These are phyloP conservation scores for Trichoderma sp. DNA, from an alignment of 2,329 filamentous ascomycete species.

Conservation along the genomic window DNA sequence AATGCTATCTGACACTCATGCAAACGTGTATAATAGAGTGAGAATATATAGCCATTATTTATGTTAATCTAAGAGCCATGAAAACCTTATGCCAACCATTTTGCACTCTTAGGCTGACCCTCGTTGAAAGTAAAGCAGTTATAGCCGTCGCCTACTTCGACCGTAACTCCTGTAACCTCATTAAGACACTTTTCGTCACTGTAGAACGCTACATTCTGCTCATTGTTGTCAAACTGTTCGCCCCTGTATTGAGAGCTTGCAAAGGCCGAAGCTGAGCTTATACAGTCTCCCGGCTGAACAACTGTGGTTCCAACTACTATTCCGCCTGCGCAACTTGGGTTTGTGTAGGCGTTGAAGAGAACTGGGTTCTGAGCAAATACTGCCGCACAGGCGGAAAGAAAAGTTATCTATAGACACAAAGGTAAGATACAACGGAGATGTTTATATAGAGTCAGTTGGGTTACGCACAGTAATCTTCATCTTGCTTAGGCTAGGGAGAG, in stretches of 20 bases:
- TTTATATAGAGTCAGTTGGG: too few species aligned
- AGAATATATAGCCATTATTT: not conserved
- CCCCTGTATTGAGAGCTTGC: constrained; percentile 3
- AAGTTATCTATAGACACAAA: not conserved
- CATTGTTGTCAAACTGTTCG: not conserved
- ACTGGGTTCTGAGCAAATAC: not conserved
- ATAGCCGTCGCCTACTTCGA: not conserved
- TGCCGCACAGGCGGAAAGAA: not conserved
- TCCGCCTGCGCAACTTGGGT: not conserved
- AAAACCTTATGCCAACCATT: not conserved
- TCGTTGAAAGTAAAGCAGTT: constrained; percentile 12
- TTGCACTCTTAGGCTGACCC: not conserved
- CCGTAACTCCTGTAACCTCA: not conserved
- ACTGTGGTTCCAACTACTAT: not conserved
- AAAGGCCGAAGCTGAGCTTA: not conserved
- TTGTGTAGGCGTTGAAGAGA: not conserved
- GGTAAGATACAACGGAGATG: not conserved
- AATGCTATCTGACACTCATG: not conserved
- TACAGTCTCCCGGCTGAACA: not conserved
- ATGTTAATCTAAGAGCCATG: not conserved
- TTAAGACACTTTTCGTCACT: not conserved
- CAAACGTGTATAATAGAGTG: not conserved
- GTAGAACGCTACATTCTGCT: not conserved
- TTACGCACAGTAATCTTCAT: not conserved
- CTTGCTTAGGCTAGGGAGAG: not conserved